These are phyloP conservation scores for Penicillium sp. DNA, from an alignment of 2,329 filamentous ascomycete species.

Conservation along the genomic window DNA sequence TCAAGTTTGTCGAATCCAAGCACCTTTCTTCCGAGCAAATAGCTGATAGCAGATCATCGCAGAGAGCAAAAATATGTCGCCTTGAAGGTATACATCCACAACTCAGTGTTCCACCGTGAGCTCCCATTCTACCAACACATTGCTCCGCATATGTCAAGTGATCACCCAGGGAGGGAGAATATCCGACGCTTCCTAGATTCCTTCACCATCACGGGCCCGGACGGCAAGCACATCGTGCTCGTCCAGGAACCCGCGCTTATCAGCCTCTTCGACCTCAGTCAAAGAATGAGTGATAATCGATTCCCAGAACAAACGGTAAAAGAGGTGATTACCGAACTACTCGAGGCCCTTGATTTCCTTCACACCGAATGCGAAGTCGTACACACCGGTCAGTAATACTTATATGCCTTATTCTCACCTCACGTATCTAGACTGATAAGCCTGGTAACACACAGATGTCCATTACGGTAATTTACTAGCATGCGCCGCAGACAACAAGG, in stretches of 20 bases:
- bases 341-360: slow-evolving; percentile 32
- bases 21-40: neutral
- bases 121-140: slow-evolving; percentile 30
- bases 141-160: slow-evolving; percentile 10
- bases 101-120: slow-evolving; percentile 27
- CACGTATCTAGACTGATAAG: too few species aligned
- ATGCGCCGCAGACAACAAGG: slow-evolving; percentile 26
- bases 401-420: too few species aligned
- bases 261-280: slow-evolving; percentile 26
- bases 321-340: slow-evolving; percentile 25
- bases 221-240: slow-evolving; percentile 30
- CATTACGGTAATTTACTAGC: slow-evolving; percentile 37
- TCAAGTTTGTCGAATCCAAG: slow-evolving; percentile 13
- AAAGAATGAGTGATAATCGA: slow-evolving; percentile 18
- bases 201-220: slow-evolving; percentile 31
- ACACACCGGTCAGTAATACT: slow-evolving; percentile 27
- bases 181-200: slow-evolving; percentile 33
- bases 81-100: slow-evolving; percentile 27
- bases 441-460: slow-evolving; percentile 25
- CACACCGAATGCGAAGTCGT: slow-evolving; percentile 29
- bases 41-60: neutral
- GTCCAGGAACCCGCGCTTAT: slow-evolving; percentile 31
- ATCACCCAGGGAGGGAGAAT: slow-evolving; percentile 24
- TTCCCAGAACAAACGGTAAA: slow-evolving; percentile 24
- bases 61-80: slow-evolving; percentile 24